These are phyloP conservation scores for Trichoderma gracile DNA, from an alignment of 2,329 filamentous ascomycete genomes.

Conservation along the genomic window DNA sequence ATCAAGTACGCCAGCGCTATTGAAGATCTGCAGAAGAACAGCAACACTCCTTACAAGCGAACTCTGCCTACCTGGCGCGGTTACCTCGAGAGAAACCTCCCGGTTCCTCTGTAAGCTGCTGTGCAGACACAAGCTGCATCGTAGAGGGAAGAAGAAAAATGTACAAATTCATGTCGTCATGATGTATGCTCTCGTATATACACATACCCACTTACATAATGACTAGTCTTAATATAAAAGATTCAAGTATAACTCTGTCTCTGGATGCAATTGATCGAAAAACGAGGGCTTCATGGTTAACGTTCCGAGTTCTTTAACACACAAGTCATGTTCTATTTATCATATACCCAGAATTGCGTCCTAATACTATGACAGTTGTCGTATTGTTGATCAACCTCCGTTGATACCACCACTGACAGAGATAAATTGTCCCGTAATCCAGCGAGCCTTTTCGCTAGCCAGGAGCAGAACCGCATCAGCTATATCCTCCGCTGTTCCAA, in stretches of 20 bases:
- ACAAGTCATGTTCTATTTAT: too few relatives aligned
- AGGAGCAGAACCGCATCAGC: constrained; percentile 31
- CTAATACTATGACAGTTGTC: too few relatives aligned
- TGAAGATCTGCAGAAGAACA: constrained; percentile 55
- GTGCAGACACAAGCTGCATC: not conserved
- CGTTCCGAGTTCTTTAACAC: too few relatives aligned
- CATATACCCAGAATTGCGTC: too few relatives aligned
- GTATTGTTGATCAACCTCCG: not conserved
- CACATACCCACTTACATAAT: constrained; percentile 20
- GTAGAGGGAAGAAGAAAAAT: not conserved
- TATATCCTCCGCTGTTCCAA: constrained; percentile 41
- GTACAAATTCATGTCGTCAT: constrained; percentile 5
- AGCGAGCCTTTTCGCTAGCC: constrained; percentile 28
- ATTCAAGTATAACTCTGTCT: too few relatives aligned
- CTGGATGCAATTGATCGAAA: too few relatives aligned
- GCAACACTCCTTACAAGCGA: constrained; percentile 48
- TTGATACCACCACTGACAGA: constrained; percentile 29
- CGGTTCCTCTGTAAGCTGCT: constrained; percentile 37
- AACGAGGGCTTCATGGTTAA: too few relatives aligned
- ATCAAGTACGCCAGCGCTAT: constrained; percentile 64
- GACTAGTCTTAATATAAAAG: not conserved
- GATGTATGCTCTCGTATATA: constrained; percentile 19
- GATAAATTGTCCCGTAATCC: constrained; percentile 30
- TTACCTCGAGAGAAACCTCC: constrained; percentile 50
- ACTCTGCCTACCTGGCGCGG: constrained; percentile 54